Evolutionary conservation across 495 filamentous ascomycete genomes (phyloP).

Genomic region (Mytilinidion resinicola): DNA sequence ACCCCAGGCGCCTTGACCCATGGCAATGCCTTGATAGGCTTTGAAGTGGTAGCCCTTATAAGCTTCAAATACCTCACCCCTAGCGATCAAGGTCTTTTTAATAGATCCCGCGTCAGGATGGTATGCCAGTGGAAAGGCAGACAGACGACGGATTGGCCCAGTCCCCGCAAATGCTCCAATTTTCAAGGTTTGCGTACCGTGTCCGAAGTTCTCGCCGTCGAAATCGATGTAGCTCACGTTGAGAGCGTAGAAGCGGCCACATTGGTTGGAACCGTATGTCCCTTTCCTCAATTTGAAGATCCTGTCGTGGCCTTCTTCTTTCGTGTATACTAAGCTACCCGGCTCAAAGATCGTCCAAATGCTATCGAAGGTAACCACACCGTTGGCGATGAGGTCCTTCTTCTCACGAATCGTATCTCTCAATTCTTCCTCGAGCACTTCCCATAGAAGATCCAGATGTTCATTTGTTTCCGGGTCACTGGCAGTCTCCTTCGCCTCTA

Average conservation of each 20-base stretch:
- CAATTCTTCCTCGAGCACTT: conserved; percentile 52
- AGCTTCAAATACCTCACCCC: conserved; percentile 28
- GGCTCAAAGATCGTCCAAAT: conserved; percentile 51
- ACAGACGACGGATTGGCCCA: conserved; percentile 47
- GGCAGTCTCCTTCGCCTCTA: conserved; percentile 20
- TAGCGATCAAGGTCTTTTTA: conserved; percentile 20
- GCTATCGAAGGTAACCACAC: conserved; percentile 51
- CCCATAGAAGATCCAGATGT: conserved; percentile 50
- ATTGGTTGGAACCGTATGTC: conserved; percentile 23
- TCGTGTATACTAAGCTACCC: conserved; percentile 36
- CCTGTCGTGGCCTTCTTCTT: conserved; percentile 31
- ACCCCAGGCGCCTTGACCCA: conserved; percentile 24
- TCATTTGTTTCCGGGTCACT: conserved; percentile 31
- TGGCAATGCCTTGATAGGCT: conserved; percentile 46
- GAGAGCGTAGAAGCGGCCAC: conserved; percentile 23
- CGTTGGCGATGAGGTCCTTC: conserved; percentile 49
- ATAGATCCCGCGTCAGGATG: conserved; percentile 43
- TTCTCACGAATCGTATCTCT: conserved; percentile 46
- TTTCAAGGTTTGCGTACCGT: conserved; percentile 33
- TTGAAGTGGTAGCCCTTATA: conserved; percentile 55
- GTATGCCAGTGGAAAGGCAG: conserved; percentile 50
- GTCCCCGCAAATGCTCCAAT: conserved; percentile 52
- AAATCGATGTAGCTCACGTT: conserved; percentile 47
- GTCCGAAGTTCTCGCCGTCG: conserved; percentile 54
- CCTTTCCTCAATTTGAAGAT: conserved; percentile 33